Percentiles rank a stretch among this genome's conserved stretches.
phyloP scores from a whole-genome alignment of 2,329 filamentous ascomycete species.

The Tolypocladium sp. region DNA sequence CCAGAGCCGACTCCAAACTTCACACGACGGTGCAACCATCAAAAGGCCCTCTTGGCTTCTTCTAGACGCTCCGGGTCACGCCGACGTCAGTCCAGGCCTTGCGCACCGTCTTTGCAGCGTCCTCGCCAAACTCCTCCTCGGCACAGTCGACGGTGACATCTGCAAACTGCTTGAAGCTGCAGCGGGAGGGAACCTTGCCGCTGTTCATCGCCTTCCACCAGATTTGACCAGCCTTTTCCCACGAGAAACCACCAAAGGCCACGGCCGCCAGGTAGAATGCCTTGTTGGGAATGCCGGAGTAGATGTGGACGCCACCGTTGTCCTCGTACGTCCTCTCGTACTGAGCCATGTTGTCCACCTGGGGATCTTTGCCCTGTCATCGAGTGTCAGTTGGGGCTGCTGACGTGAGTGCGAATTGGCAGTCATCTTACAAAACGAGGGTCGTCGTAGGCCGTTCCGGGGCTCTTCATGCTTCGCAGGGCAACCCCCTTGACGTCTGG shows the following conservation, averaged over 20 bases:
- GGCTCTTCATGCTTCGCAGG: constrained; percentile 44
- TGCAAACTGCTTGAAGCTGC: constrained; percentile 39
- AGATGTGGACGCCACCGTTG: constrained; percentile 45
- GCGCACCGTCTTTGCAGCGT: constrained; percentile 32
- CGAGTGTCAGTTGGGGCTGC: background rate
- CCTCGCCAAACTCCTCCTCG: constrained; percentile 29
- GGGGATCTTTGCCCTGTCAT: constrained; percentile 39
- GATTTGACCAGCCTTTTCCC: constrained; percentile 43
- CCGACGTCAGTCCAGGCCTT: constrained; percentile 40
- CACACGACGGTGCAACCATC: background rate
- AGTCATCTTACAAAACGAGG: constrained; percentile 33
- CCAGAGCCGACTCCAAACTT: background rate
- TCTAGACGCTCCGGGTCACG: constrained; percentile 19
- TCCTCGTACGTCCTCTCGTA: constrained; percentile 32
- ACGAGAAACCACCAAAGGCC: constrained; percentile 42
- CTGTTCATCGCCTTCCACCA: constrained; percentile 42
- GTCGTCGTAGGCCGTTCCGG: constrained; percentile 43
- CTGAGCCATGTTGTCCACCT: constrained; percentile 37
- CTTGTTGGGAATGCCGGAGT: constrained; percentile 48
- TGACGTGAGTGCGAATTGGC: background rate
- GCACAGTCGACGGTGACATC: constrained; percentile 37
- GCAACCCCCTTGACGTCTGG: constrained; percentile 41
- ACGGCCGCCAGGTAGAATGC: constrained; percentile 42
- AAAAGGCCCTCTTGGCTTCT: background rate
- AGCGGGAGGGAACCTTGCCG: constrained; percentile 28